phyloP scores from a whole-genome alignment of 768 basidiomycete genomes.

The Hypholoma sublateritium region DNA sequence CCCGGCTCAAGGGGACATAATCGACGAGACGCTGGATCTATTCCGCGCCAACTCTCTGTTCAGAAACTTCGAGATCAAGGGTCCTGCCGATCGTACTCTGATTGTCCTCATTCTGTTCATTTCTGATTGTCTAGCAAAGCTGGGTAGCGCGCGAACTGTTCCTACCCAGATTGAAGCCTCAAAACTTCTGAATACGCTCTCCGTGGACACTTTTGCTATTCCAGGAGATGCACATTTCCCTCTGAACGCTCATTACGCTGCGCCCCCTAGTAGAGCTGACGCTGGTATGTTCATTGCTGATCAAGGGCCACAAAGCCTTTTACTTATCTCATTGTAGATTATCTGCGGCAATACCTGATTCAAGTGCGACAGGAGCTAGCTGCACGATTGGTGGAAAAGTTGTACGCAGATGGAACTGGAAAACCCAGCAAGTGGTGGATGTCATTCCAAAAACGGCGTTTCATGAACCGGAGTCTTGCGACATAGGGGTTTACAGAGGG shows the following conservation, averaged over 20 bases:
- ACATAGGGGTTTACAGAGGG: constrained; percentile 39
- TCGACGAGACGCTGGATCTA: constrained; percentile 94
- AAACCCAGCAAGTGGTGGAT: constrained; percentile 99
- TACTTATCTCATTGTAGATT: constrained; percentile 44
- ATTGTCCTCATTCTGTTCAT: constrained; percentile 98
- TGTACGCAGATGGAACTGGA: constrained; percentile 91
- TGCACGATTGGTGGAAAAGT: constrained; percentile 76
- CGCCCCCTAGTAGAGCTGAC: constrained; percentile 74
- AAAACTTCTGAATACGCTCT: constrained; percentile 87
- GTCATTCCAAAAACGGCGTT: constrained; percentile 97
- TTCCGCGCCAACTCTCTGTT: constrained; percentile 99
- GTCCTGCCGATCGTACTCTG: constrained; percentile 91
- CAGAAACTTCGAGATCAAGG: constrained; percentile 99
- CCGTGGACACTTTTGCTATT: constrained; percentile 90
- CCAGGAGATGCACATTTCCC: constrained; percentile 97
- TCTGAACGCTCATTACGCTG: constrained; percentile 88
- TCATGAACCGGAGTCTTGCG: constrained; percentile 90
- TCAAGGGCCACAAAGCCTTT: not conserved
- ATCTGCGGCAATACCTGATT: constrained; percentile 85
- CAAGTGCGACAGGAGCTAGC: constrained; percentile 94
- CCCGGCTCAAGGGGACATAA: constrained; percentile 77
- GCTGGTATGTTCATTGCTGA: constrained; percentile 52
- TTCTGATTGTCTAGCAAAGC: constrained; percentile 93
- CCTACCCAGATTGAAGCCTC: constrained; percentile 81
- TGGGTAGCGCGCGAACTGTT: constrained; percentile 68